phyloP scores from a whole-genome alignment of 2,329 filamentous ascomycete genomes.

The Boeremia exigua region DNA sequence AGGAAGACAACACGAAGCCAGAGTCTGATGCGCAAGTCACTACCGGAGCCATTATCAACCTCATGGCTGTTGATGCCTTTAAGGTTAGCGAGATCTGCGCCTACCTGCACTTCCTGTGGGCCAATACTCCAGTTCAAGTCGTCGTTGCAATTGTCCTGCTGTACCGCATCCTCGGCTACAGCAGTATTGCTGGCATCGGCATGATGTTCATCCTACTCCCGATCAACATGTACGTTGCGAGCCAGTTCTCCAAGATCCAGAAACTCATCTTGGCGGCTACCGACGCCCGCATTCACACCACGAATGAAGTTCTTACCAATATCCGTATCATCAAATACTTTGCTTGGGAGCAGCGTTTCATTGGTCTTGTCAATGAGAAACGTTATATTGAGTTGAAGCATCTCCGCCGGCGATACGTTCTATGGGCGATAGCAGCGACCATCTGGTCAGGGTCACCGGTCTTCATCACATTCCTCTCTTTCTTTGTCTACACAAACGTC shows the following conservation, averaged over 20 bases:
- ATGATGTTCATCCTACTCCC: conserved; percentile 90
- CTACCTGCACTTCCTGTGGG: conserved; percentile 95
- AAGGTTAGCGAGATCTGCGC: conserved; percentile 95
- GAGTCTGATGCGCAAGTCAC: conserved; percentile 77
- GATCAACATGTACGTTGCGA: conserved; percentile 86
- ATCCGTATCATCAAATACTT: conserved; percentile 99
- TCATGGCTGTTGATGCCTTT: conserved; percentile 99
- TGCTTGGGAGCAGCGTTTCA: conserved; percentile 94
- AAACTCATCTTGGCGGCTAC: conserved; percentile 92
- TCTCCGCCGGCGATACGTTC: conserved; percentile 80
- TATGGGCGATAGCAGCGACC: conserved; percentile 91
- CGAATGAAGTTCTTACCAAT: conserved; percentile 95
- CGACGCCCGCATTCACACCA: conserved; percentile 93
- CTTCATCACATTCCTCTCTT: conserved; percentile 94
- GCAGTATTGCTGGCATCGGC: conserved; percentile 89
- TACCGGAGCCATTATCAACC: conserved; percentile 96
- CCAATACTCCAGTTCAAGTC: conserved; percentile 87
- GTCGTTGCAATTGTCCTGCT: conserved; percentile 80
- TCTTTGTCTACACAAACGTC: conserved; percentile 88
- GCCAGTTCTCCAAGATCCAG: conserved; percentile 83
- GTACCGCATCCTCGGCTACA: conserved; percentile 88
- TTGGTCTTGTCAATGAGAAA: conserved; percentile 86
- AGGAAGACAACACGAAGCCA: conserved; percentile 33
- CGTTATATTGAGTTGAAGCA: conserved; percentile 77
- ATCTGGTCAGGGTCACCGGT: conserved; percentile 97